These are phyloP conservation scores for Fraxinus sp. DNA, from an alignment of 305 asterid genomes.

Conservation along the genomic window DNA sequence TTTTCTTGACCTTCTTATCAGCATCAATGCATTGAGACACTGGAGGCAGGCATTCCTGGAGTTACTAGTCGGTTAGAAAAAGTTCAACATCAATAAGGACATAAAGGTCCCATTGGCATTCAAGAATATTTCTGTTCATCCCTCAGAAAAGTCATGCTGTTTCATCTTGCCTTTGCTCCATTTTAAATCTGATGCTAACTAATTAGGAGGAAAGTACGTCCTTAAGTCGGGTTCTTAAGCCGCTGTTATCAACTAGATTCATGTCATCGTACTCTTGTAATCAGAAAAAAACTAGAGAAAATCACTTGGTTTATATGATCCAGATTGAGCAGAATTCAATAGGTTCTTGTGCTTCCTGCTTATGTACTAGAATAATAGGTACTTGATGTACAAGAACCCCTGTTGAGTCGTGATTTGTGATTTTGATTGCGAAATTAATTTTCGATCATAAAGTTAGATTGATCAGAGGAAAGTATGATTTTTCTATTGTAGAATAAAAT, in stretches of 20 bases:
- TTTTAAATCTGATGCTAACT: neutral
- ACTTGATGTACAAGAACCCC: neutral
- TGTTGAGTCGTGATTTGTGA: neutral
- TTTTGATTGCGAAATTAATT: neutral
- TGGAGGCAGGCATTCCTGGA: neutral
- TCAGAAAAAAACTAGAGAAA: neutral
- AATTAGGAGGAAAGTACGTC: neutral
- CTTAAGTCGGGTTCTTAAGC: neutral
- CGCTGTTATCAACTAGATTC: neutral
- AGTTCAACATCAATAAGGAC: neutral
- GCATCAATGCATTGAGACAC: conserved; percentile 10
- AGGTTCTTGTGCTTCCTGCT: neutral
- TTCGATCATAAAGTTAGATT: neutral
- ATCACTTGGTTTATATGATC: neutral
- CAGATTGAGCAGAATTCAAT: neutral
- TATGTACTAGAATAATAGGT: neutral
- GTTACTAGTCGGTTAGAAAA: neutral
- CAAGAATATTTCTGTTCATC: neutral
- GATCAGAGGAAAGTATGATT: neutral
- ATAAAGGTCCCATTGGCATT: neutral
- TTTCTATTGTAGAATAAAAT: neutral
- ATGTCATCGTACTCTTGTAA: neutral
- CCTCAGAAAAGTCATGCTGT: neutral
- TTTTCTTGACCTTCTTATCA: conserved; percentile 1
- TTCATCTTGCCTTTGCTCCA: neutral